Percentiles rank a stretch among this genome's conserved stretches.
Evolutionary conservation across 192 early-diverging fungal species (phyloP).

Genomic region (Diversispora eburnea): DNA sequence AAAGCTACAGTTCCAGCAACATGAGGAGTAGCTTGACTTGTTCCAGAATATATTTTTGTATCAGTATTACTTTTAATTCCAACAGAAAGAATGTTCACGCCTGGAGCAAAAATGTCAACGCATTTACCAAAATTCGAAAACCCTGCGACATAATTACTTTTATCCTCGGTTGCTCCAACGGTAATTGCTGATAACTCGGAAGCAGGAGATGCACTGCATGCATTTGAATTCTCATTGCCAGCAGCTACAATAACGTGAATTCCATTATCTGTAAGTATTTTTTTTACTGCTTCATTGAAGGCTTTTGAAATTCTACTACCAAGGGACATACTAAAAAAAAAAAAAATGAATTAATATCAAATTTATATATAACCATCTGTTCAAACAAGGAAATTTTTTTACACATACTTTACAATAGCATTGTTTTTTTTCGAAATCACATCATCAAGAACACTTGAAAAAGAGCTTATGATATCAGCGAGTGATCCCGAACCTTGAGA

Average conservation of each 20-base stretch:
- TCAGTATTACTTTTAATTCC: conserved; percentile 40
- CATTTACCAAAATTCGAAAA: conserved; percentile 90
- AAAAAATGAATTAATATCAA: conserved; percentile 11
- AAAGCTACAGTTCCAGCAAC: conserved; percentile 54
- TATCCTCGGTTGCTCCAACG: conserved; percentile 73
- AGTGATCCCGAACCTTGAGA: conserved; percentile 45
- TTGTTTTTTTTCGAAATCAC: neutral
- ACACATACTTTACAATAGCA: conserved; percentile 28
- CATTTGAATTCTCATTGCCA: conserved; percentile 59
- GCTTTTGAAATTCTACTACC: conserved; percentile 29
- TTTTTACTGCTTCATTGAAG: conserved; percentile 30
- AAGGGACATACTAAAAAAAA: conserved; percentile 39
- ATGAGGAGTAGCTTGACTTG: conserved; percentile 57
- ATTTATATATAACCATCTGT: conserved; percentile 7
- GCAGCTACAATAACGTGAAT: conserved; percentile 54
- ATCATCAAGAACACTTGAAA: conserved; percentile 45
- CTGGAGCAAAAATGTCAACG: conserved; percentile 93
- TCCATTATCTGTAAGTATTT: conserved; percentile 38
- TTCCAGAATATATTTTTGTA: conserved; percentile 48
- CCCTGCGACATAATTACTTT: conserved; percentile 66
- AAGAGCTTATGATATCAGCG: conserved; percentile 54
- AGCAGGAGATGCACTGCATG: conserved; percentile 47
- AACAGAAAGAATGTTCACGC: conserved; percentile 47
- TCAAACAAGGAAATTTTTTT: conserved; percentile 28
- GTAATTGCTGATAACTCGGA: conserved; percentile 58